A percentile compares a stretch with the other conserved stretches of the same genome.
Evolutionary conservation across 495 filamentous ascomycete genomes (phyloP).

Genomic region (Antarctomyces pellizariae): DNA sequence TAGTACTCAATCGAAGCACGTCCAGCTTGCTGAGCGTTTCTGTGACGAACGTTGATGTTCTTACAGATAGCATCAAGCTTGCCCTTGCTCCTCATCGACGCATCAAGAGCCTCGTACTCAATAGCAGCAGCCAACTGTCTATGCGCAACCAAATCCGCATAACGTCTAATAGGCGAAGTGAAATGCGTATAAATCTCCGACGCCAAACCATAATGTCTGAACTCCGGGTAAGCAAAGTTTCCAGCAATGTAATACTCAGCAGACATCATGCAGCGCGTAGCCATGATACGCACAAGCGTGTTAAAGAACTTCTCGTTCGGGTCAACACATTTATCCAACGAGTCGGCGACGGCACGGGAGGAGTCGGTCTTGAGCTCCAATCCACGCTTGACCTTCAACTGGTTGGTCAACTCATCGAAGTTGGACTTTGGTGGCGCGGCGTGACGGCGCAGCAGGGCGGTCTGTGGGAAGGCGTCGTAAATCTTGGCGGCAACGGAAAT

Average conservation of each 20-base stretch:
- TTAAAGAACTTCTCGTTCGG: conserved; percentile 88
- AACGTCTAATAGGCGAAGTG: conserved; percentile 88
- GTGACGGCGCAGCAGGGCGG: conserved; percentile 79
- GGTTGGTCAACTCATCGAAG: conserved; percentile 80
- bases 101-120: conserved; percentile 62
- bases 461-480: conserved; percentile 78
- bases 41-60: conserved; percentile 93
- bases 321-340: conserved; percentile 66
- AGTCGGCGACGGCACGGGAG: conserved; percentile 75
- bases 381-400: conserved; percentile 63
- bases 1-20: conserved; percentile 90
- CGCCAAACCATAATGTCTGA: conserved; percentile 88
- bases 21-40: conserved; percentile 88
- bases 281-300: conserved; percentile 87
- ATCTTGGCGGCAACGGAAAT: conserved; percentile 76
- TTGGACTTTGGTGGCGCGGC: conserved; percentile 80
- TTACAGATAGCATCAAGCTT: conserved; percentile 84
- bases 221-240: conserved; percentile 76
- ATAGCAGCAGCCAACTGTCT: conserved; percentile 89
- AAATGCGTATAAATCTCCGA: conserved; percentile 97
- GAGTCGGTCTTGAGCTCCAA: conserved; percentile 60
- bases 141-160: conserved; percentile 84
- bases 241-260: conserved; percentile 95
- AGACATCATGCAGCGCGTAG: conserved; percentile 96
- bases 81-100: conserved; percentile 48